These are phyloP conservation scores for Auricularia heimuer DNA, from an alignment of 768 basidiomycete genomes.

Conservation along the genomic window DNA sequence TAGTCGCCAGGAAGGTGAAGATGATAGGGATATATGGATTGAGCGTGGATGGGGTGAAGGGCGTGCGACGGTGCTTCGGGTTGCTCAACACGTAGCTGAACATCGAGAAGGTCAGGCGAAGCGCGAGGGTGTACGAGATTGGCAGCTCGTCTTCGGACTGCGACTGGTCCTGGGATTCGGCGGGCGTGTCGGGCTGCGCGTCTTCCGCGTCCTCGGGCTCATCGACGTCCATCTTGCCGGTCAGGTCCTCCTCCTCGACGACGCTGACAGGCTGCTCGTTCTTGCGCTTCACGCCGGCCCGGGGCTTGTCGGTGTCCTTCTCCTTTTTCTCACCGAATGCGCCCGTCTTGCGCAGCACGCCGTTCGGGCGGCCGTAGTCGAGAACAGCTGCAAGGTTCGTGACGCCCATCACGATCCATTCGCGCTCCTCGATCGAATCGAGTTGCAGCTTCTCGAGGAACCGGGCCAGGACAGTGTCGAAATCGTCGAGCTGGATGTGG, in stretches of 20 bases:
- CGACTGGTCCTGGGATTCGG: not conserved
- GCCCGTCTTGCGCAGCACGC: conserved; percentile 57
- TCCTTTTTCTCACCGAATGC: conserved; percentile 23
- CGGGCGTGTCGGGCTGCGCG: not conserved
- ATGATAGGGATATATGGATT: conserved; percentile 85
- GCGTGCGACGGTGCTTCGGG: conserved; percentile 51
- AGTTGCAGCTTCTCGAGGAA: conserved; percentile 81
- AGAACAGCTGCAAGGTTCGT: conserved; percentile 73
- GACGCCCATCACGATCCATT: conserved; percentile 96
- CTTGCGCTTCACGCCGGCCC: conserved; percentile 22
- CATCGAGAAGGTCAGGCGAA: conserved; percentile 71
- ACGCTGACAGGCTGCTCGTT: conserved; percentile 11
- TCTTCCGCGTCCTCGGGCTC: conserved; percentile 31
- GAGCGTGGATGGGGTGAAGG: conserved; percentile 42
- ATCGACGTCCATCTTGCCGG: conserved; percentile 51
- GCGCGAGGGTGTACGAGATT: conserved; percentile 57
- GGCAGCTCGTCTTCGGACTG: conserved; percentile 36
- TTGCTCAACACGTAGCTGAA: conserved; percentile 60
- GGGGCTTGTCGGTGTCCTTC: conserved; percentile 24
- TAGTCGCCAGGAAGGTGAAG: conserved; percentile 79
- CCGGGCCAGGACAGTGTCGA: conserved; percentile 66
- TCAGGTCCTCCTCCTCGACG: conserved; percentile 32
- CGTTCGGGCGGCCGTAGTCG: conserved; percentile 75
- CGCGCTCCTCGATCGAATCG: conserved; percentile 69
- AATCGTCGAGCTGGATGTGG: conserved; percentile 88